phyloP scores from a whole-genome alignment of 805 yeast genomes.

The Ogataea dorogensis region DNA sequence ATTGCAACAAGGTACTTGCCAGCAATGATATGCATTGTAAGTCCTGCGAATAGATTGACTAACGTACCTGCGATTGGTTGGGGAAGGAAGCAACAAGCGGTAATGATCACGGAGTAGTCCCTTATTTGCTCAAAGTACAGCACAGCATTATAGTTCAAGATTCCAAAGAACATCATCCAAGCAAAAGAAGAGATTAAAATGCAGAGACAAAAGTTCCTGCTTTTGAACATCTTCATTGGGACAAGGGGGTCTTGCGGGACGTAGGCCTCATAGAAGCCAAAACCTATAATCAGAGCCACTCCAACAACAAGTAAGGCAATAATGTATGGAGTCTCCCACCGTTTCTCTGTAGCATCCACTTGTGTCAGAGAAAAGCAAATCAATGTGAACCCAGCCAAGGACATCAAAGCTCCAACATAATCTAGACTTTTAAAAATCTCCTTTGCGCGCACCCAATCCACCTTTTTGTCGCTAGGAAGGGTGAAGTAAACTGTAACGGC shows the following conservation, averaged over 20 bases:
- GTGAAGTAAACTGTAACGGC: conserved; percentile 23
- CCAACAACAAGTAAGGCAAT: conserved; percentile 44
- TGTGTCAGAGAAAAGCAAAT: conserved; percentile 46
- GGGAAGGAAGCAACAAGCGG: conserved; percentile 44
- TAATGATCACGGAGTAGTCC: conserved; percentile 38
- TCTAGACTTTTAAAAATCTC: conserved; percentile 33
- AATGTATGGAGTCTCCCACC: conserved; percentile 49
- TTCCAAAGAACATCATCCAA: conserved; percentile 45
- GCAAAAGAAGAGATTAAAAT: conserved; percentile 38
- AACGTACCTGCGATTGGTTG: conserved; percentile 42
- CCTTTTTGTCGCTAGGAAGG: conserved; percentile 38
- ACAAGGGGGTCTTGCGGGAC: conserved; percentile 44
- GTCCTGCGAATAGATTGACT: conserved; percentile 47
- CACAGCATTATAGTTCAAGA: conserved; percentile 38
- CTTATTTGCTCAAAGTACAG: conserved; percentile 43
- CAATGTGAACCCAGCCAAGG: conserved; percentile 39
- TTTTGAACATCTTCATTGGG: conserved; percentile 45
- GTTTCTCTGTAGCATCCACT: conserved; percentile 38
- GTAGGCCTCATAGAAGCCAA: conserved; percentile 39
- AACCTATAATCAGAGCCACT: conserved; percentile 31
- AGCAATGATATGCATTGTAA: conserved; percentile 43
- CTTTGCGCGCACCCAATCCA: conserved; percentile 28
- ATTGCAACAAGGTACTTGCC: conserved; percentile 38
- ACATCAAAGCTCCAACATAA: conserved; percentile 43
- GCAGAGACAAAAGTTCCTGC: conserved; percentile 37